These are phyloP conservation scores for Amanita rubescens DNA, from an alignment of 768 basidiomycete genomes.

Conservation along the genomic window DNA sequence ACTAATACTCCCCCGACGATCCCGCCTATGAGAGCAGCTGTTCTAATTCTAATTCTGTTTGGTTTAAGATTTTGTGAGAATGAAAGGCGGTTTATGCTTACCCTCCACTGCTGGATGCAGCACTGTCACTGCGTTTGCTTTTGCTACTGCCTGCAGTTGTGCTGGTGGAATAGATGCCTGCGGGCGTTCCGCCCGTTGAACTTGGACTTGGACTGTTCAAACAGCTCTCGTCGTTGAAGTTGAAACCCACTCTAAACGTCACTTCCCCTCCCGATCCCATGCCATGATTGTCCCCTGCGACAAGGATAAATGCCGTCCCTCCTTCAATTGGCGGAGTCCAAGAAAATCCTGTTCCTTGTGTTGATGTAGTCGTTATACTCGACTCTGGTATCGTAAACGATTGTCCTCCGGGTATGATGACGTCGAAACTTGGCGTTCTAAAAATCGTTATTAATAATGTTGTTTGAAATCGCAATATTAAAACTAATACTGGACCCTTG, in stretches of 20 bases:
- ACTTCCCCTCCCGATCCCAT: slow-evolving; percentile 66
- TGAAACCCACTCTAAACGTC: slow-evolving; percentile 42
- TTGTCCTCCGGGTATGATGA: slow-evolving; percentile 73
- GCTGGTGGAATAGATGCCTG: slow-evolving; percentile 60
- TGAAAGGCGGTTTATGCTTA: no score
- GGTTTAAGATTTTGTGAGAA: no score
- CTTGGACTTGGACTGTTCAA: slow-evolving; percentile 57
- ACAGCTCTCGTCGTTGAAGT: slow-evolving; percentile 45
- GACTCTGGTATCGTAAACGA: slow-evolving; percentile 59
- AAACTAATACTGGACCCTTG: slow-evolving; percentile 37
- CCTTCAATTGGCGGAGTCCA: slow-evolving; percentile 61
- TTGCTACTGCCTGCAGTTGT: slow-evolving; percentile 30
- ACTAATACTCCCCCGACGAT: slow-evolving; percentile 54
- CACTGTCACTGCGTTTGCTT: no score
- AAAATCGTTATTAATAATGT: background rate
- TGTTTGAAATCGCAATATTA: background rate
- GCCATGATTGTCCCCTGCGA: slow-evolving; percentile 61
- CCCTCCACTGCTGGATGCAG: slow-evolving; percentile 9
- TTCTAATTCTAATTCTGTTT: slow-evolving; percentile 18
- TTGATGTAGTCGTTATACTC: no score
- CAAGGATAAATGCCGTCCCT: slow-evolving; percentile 58
- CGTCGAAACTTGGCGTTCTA: slow-evolving; percentile 56
- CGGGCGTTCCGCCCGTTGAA: slow-evolving; percentile 69
- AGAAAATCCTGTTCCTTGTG: slow-evolving; percentile 59
- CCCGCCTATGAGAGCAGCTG: slow-evolving; percentile 22